Percentiles rank a stretch among this genome's conserved stretches.
Evolutionary conservation across 768 basidiomycete genomes (phyloP).

Genomic region (Serpula lacrymans): DNA sequence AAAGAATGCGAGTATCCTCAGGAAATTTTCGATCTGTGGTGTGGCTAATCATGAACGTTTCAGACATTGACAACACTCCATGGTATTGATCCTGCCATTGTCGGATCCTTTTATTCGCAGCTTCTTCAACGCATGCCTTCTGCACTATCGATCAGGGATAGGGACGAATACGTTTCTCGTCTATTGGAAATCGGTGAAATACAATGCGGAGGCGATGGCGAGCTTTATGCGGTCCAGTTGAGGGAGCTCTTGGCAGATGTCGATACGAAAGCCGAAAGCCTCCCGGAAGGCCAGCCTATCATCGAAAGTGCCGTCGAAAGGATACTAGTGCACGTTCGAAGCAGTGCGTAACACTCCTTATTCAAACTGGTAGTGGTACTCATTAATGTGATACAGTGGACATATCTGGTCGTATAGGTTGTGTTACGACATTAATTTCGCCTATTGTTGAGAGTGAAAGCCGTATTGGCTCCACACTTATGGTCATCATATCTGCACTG

Average conservation of each 20-base stretch:
- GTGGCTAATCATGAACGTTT: conserved; percentile 7
- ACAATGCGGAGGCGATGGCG: conserved; percentile 47
- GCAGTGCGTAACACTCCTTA: conserved; percentile 38
- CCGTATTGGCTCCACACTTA: conserved; percentile 51
- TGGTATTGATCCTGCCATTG: conserved; percentile 54
- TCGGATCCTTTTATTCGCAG: conserved; percentile 52
- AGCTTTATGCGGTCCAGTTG: conserved; percentile 52
- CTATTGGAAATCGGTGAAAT: conserved; percentile 55
- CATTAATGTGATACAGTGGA: conserved; percentile 30
- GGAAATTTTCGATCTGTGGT: background rate
- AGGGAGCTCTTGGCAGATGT: conserved; percentile 36
- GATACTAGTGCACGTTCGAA: conserved; percentile 46
- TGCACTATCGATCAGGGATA: conserved; percentile 29
- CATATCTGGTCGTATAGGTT: conserved; percentile 38
- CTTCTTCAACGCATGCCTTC: conserved; percentile 36
- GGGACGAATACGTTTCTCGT: conserved; percentile 41
- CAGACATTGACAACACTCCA: conserved; percentile 62
- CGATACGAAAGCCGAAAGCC: conserved; percentile 30
- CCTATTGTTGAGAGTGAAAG: conserved; percentile 37
- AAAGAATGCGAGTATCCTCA: conserved; percentile 44
- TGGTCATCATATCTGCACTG: conserved; percentile 67
- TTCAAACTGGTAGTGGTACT: conserved; percentile 6
- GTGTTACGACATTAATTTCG: conserved; percentile 43
- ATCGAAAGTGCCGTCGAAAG: conserved; percentile 57
- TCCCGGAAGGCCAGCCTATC: conserved; percentile 35